Evolutionary conservation across 192 early-diverging fungal species (phyloP).

Genomic region (Nowakowskiella sp.): DNA sequence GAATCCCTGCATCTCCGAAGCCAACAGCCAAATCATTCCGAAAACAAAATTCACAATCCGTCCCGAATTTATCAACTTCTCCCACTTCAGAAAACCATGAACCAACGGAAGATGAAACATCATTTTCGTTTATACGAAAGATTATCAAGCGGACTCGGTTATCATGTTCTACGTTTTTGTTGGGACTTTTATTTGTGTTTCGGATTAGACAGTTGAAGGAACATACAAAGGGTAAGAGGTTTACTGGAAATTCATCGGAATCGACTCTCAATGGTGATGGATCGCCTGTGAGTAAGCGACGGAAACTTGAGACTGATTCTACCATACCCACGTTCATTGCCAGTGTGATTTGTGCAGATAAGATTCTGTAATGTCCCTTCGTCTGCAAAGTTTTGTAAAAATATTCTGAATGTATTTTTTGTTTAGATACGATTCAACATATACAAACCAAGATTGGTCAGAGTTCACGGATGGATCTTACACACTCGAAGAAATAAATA

Average conservation of each 20-base stretch:
- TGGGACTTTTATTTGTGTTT: background rate
- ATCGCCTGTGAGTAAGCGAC: background rate
- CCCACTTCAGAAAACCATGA: background rate
- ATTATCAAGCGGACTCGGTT: conserved; percentile 8
- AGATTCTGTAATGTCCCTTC: conserved; percentile 7
- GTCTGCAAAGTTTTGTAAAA: no score
- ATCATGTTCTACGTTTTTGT: conserved; percentile 7
- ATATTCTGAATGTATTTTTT: no score
- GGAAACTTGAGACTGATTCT: background rate
- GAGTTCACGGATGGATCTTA: conserved; percentile 14
- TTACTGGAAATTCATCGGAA: background rate
- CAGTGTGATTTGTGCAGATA: conserved; percentile 20
- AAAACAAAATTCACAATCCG: no score
- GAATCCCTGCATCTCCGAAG: background rate
- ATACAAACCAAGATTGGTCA: conserved; percentile 15
- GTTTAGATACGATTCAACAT: conserved; percentile 16
- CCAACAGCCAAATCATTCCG: no score
- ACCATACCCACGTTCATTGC: conserved; percentile 14
- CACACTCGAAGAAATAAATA: conserved; percentile 13
- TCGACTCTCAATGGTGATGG: background rate
- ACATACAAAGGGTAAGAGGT: background rate
- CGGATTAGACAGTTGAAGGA: background rate
- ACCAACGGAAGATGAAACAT: conserved; percentile 1
- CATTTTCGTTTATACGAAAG: conserved; percentile 4
- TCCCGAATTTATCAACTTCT: background rate